Base-by-base conservation (phyloP, 2,329 filamentous ascomycete species). In the Ascocoryne sarcoides region DNA sequence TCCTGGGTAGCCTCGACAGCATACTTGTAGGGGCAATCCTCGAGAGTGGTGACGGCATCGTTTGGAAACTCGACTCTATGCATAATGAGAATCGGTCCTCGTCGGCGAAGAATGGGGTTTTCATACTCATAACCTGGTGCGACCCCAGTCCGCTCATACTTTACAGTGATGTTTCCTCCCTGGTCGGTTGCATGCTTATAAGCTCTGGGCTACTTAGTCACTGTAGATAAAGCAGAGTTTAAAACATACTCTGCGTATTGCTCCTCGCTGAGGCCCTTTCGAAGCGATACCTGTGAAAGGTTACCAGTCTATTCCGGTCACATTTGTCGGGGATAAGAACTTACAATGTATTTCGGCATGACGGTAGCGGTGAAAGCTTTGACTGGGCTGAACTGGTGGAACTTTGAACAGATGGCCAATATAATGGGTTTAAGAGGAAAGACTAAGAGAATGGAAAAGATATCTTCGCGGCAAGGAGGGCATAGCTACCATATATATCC, bases 71-170 rank as follows among this genome's bases (percentile, higher is more conserved):
- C 70, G 55, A 88, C 87, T 37, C 89, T 95, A 45, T 20, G 4
- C 30, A 15, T 17, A 19, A 18, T 32, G 15, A 35, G 14, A 29
- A 12, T 16, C 10, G 5, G 1, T 23, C 35, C 15, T 18, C 1
- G 1, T 4, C 1, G 33, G 14, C 10, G 30, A 12, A 28, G 15
- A 3, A 17, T 16, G 14, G 8, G 18, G 17, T 12, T 18, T 23
- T 71, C 84, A 53, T 78, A 95, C 90, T 84, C 81, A 69, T 95
- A 95, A 43, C 83, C 89, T 28, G 43, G 69, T 90, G 93, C 73
- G 95, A 88, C 36, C 3, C 26, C 5, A 46, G 67, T 81, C n/a
- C n/a, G n/a, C n/a, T n/a, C n/a, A 71, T 86, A 95, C 62, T 92
- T 84, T 54, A 92, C 79, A 40, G 68, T 76, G 66, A 96, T 92